Evolutionary conservation across 805 yeast species (phyloP).

Genomic region (Yamadazyma takamatsuzukensis): DNA sequence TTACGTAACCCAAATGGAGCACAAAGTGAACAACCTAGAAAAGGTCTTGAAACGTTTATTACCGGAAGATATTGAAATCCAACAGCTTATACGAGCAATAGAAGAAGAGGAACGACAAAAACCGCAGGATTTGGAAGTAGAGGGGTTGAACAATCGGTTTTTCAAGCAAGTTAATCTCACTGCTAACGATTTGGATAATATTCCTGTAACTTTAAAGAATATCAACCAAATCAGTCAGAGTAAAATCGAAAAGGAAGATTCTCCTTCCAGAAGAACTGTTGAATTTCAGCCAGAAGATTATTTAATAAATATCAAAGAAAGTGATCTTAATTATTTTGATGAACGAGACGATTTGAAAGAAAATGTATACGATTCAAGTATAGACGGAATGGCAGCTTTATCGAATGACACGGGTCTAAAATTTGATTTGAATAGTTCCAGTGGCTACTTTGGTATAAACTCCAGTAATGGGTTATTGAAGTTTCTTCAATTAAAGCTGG

Average conservation of each 20-base stretch:
- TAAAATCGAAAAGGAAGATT: slow-evolving; percentile 4
- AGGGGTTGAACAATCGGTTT: slow-evolving; percentile 6
- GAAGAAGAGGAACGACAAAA: slow-evolving; percentile 9
- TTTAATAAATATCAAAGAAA: slow-evolving; percentile 16
- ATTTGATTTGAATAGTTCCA: slow-evolving; percentile 33
- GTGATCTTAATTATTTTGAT: slow-evolving; percentile 17
- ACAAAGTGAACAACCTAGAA: slow-evolving; percentile 29
- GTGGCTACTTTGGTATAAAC: slow-evolving; percentile 65
- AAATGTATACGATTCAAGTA: slow-evolving; percentile 17
- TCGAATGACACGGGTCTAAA: slow-evolving; percentile 25
- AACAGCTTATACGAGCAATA: slow-evolving; percentile 14
- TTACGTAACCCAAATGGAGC: slow-evolving; percentile 76
- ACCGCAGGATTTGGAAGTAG: slow-evolving; percentile 4
- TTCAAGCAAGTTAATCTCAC: slow-evolving; percentile 15
- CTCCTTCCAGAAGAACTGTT: slow-evolving; percentile 4
- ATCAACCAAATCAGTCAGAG: slow-evolving; percentile 14
- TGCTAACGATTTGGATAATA: slow-evolving; percentile 13
- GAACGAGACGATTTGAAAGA: slow-evolving; percentile 14
- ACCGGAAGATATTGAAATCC: slow-evolving; percentile 24
- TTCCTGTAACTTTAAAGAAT: slow-evolving; percentile 15
- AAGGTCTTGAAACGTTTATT: slow-evolving; percentile 30
- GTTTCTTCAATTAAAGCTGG: slow-evolving; percentile 37
- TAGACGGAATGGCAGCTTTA: slow-evolving; percentile 67
- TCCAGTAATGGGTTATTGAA: slow-evolving; percentile 56
- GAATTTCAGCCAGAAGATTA: slow-evolving; percentile 18